phyloP scores from a whole-genome alignment of 1,139 yeast genomes.

The Taphrina deformans region DNA sequence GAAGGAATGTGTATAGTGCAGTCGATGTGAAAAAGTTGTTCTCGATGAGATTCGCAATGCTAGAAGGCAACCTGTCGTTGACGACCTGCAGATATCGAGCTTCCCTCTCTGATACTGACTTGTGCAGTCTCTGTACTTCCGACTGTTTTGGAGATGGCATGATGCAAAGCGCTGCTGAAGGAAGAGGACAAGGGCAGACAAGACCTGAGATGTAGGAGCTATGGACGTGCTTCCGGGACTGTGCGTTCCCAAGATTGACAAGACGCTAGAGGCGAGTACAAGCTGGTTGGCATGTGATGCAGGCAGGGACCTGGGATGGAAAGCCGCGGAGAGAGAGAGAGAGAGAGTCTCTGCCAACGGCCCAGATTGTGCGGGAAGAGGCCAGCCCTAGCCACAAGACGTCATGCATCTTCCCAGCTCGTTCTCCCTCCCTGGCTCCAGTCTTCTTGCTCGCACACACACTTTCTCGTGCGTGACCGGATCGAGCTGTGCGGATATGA shows the following conservation, averaged over 20 bases:
- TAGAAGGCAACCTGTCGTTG: slow-evolving; percentile 1
- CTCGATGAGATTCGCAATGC: background rate
- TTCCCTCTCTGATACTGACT: slow-evolving; percentile 17
- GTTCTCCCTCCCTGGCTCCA: too few species aligned
- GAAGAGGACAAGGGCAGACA: background rate
- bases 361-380: background rate
- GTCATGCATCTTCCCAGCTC: background rate
- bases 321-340: too few species aligned
- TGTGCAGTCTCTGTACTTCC: slow-evolving; percentile 16
- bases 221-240: too few species aligned
- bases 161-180: background rate
- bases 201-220: background rate
- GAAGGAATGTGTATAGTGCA: slow-evolving; percentile 9
- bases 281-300: background rate
- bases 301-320: too few species aligned
- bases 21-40: slow-evolving; percentile 23
- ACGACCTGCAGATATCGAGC: slow-evolving; percentile 13
- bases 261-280: too few species aligned
- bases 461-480: too few species aligned
- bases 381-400: background rate
- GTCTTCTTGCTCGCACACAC: too few species aligned
- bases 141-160: slow-evolving; percentile 1
- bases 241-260: too few species aligned
- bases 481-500: too few species aligned
- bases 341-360: too few species aligned